Evolutionary conservation across 2,329 filamentous ascomycete genomes (phyloP), one percentile per base, ranked within the genome.

Genomic region (Dactylellina sp.): DNA sequence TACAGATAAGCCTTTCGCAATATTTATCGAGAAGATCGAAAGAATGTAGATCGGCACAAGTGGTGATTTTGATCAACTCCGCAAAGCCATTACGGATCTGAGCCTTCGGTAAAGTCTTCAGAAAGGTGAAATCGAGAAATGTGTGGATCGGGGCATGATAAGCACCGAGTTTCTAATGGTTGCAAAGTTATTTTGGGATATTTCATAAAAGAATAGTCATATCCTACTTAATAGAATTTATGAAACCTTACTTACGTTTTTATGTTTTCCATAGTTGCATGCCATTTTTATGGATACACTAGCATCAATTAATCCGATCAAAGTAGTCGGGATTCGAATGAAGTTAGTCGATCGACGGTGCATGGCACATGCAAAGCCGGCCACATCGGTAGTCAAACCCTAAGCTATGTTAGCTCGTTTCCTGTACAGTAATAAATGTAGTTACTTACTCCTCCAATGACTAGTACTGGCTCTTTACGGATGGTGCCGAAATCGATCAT

Each of bases 231-330:
- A n/a, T n/a, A n/a, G n/a, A n/a, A n/a, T n/a, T n/a, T n/a, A n/a
- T n/a, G n/a, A n/a, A n/a, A n/a, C n/a, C n/a, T n/a, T n/a, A n/a
- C 49, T 9, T 53, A 53, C 49, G 81, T 91, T 91, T 84, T 91
- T 91, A 83, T 91, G 90, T 80, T 88, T 87, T 79, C 88, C 89
- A 78, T 91, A 91, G 82, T 91, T 91, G 78, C 91, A 89, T 11
- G 88, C 89, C n/a, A 91, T 89, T 79, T 91, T 91, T 83, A 91
- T 91, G 37, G 87, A 89, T 56, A 91, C 89, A 16, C 88, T 90
- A 1, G 89, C 89, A 78, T 92, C 89, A 72, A 91, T 91, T 52
- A 92, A 83, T 7, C 89, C 89, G 78, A 92, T 91, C 75, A 91
- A 87, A 0, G 89, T 91, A 0, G 89, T 91, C 0, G 89, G 89